These are phyloP conservation scores for Candida anglica DNA, from an alignment of 805 yeast genomes.

Conservation along the genomic window DNA sequence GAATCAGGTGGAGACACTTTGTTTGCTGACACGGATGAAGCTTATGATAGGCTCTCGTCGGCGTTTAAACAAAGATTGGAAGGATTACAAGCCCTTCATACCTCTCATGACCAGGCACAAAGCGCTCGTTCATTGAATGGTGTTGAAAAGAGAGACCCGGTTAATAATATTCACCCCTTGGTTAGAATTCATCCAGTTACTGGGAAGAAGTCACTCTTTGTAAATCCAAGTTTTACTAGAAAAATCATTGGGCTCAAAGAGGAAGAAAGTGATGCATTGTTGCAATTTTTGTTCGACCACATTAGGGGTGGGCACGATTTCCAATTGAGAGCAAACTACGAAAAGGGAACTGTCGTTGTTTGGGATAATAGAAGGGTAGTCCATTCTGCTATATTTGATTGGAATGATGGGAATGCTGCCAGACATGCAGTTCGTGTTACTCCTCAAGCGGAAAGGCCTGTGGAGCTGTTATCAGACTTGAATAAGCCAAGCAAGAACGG, in stretches of 20 bases:
- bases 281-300: constrained; percentile 31
- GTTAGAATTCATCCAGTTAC: constrained; percentile 38
- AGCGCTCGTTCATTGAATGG: constrained; percentile 17
- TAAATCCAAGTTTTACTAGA: constrained; percentile 32
- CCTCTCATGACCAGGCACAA: constrained; percentile 33
- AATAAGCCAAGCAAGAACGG: constrained; percentile 22
- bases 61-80: constrained; percentile 30
- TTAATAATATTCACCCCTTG: constrained; percentile 33
- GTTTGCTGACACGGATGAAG: constrained; percentile 36
- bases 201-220: constrained; percentile 31
- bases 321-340: constrained; percentile 35
- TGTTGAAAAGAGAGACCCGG: constrained; percentile 31
- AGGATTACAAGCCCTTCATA: constrained; percentile 33
- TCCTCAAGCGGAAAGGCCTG: constrained; percentile 38
- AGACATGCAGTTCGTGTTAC: constrained; percentile 36
- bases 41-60: constrained; percentile 36
- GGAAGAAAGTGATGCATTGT: constrained; percentile 32
- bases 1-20: constrained; percentile 31
- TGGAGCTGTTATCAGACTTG: constrained; percentile 31
- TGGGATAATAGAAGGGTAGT: constrained; percentile 38
- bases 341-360: constrained; percentile 31
- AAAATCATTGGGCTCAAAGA: constrained; percentile 34
- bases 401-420: constrained; percentile 18
- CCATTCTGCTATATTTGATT: constrained; percentile 35
- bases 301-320: constrained; percentile 31